A percentile compares a stretch with the other conserved stretches of the same genome.
These are phyloP conservation scores for Singerocomus rubriflavus DNA, from an alignment of 1,284 basidiomycete species.

Conservation along the genomic window DNA sequence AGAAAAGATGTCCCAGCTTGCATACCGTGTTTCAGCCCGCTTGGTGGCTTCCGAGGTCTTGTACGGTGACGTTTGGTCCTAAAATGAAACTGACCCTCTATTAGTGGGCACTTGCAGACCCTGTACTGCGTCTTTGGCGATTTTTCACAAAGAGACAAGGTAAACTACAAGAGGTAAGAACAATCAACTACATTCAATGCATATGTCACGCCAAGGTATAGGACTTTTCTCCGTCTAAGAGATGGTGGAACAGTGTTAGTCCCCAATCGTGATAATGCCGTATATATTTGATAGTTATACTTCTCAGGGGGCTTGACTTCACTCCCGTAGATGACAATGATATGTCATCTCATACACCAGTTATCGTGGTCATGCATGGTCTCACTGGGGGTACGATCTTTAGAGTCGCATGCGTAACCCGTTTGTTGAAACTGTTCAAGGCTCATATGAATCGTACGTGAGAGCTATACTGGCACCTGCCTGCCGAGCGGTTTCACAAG, in stretches of 20 bases:
- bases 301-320: constrained; percentile 68
- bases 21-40: constrained; percentile 52
- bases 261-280: neutral
- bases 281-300: neutral
- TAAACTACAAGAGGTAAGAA: constrained; percentile 60
- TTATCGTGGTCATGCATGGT: constrained; percentile 84
- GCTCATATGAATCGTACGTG: constrained; percentile 88
- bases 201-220: constrained; percentile 24
- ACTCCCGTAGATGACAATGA: constrained; percentile 53
- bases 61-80: neutral
- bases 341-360: constrained; percentile 65
- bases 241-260: constrained; percentile 73
- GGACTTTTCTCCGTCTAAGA: constrained; percentile 55
- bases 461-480: constrained; percentile 74
- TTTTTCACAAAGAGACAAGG: constrained; percentile 70
- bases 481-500: constrained; percentile 62
- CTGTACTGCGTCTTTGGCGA: constrained; percentile 67
- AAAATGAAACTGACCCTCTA: constrained; percentile 8
- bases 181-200: neutral
- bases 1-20: constrained; percentile 57
- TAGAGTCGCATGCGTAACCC: neutral
- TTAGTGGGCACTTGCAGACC: constrained; percentile 71
- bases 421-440: constrained; percentile 37
- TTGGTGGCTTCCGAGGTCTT: constrained; percentile 71
- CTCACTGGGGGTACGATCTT: constrained; percentile 71